Evolutionary conservation across 1,139 yeast species (phyloP), one percentile per base, ranked within the genome.

Genomic region (Magnusiomyces fungicola): DNA sequence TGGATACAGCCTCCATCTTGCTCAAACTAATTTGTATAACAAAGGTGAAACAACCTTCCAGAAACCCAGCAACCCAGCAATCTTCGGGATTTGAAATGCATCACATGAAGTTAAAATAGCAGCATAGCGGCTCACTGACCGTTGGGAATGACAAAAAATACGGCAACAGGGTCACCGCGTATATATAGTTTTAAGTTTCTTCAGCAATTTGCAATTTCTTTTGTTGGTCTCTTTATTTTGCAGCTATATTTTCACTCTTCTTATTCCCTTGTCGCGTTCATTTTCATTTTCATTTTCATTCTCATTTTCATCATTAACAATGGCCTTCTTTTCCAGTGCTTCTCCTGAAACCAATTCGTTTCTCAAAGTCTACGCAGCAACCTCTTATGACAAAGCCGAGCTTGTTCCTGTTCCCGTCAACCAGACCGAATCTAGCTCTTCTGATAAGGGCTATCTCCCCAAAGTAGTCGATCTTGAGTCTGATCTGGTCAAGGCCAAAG

Each of bases 401-500:
- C 24, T 43, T 6, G 30, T 32, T 32, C 27, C 40, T 6, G 40
- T 43, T 12, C 33, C 32, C 16, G 40, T 43, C 22, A 43, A 43
- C 32, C 22, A 39, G 29, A 12, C 27, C n/a, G 43, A 39, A 3
- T n/a, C 21, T 6, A 3, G 21, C 21, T 14, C 12, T 34, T 3
- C 18, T n/a, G 39, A n/a, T 14, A 5, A n/a, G 14, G 16, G 23
- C 29, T 5, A 12, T n/a, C 30, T 22, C 24, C 43, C 43, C 9
- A 24, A 25, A n/a, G 16, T 43, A 7, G 19, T 34, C n/a, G 21
- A 18, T 14, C 33, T 50, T 16, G 51, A 48, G 25, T 40, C 48
- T 2, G 44, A 47, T n/a, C 29, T 50, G 10, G 16, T 46, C 33
- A 18, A 3, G 10, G 53, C 51, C 2, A 34, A 46, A 43, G 37